These are phyloP conservation scores for Panicum hallii DNA, from an alignment of 202 grass and related monocot species.

Conservation along the genomic window DNA sequence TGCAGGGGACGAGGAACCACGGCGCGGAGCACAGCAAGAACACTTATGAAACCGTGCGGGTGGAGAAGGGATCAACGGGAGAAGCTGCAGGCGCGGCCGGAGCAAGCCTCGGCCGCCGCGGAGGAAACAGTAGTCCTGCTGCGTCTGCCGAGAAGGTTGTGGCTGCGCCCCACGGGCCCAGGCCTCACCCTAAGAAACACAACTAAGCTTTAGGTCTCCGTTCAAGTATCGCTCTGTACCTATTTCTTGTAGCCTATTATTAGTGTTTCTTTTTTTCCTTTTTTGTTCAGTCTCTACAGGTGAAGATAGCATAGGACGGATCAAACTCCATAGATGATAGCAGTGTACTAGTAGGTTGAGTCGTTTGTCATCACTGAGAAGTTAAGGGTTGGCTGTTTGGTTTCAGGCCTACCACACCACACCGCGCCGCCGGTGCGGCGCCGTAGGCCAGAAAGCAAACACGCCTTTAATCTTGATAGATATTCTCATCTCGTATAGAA, in stretches of 20 bases:
- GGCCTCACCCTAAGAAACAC: conserved; percentile 61
- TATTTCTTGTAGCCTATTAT: conserved; percentile 37
- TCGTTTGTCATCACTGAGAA: conserved; percentile 8
- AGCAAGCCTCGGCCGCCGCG: conserved; percentile 22
- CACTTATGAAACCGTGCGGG: background rate
- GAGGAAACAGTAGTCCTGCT: background rate
- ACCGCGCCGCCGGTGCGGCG: no score
- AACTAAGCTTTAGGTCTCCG: conserved; percentile 37
- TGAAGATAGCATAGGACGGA: conserved; percentile 29
- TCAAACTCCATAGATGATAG: conserved; percentile 26
- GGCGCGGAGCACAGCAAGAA: conserved; percentile 1
- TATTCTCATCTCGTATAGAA: background rate
- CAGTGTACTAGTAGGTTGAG: conserved; percentile 23
- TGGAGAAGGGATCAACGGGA: conserved; percentile 4
- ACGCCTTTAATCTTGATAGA: conserved; percentile 2
- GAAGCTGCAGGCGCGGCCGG: background rate
- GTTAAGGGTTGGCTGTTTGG: no score
- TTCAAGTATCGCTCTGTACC: conserved; percentile 18
- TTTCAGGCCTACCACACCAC: no score
- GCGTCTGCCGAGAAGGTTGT: conserved; percentile 28
- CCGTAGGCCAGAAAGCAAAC: no score
- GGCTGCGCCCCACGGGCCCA: conserved; percentile 21
- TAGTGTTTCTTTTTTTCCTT: no score
- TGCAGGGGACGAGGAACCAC: conserved; percentile 8
- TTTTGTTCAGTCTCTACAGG: background rate